Evolutionary conservation across 495 filamentous ascomycete species (phyloP), one percentile per base, ranked within the genome.

Genomic region (Alectoria sarmentosa): DNA sequence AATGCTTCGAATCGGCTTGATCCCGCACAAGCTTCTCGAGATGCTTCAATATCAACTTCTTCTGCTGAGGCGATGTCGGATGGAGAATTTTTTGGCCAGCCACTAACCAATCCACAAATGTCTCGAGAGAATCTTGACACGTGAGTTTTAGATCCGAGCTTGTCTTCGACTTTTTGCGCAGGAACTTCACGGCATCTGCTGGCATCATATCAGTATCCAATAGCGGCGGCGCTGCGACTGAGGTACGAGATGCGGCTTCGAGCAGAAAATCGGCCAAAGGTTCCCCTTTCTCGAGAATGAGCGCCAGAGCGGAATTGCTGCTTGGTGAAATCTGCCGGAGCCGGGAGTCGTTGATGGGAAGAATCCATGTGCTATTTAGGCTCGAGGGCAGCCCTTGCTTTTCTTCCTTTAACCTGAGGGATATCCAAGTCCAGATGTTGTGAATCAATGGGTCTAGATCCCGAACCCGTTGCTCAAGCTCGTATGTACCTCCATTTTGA

Each of bases 341-440:
- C 3, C 56, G 39, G 34, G 7, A 48, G 46, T 49, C 44, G 17
- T 65, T 55, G 2, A 67, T 37, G 3, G 68, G 68, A 14, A 69
- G 10, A 32, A 69, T 46, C 37, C 42, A 67, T 38, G 44, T 67
- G 8, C 21, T 6, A 64, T 19, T 4, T 21, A 42, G 38, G 28
- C n/a, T 38, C 38, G 41, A 36, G 38, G 10, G 4, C 52, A 14
- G 7, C 26, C 8, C n/a, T 7, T 57, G 10, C n/a, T 28, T 56
- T 61, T 66, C 38, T 38, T 4, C 9, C 41, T 11, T 21, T 19
- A 4, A 69, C 10, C 36, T 37, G 36, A 37, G 36, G 36, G 36
- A 37, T 37, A 37, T 64, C 68, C 68, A 69, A 0, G n/a, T 39
- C 68, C 68, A 69, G 23, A 65, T 55, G 48, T 41, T 21, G 3